Conservation (phyloP, 1,284 basidiomycete genomes). For the Leccinum fallax region DNA sequence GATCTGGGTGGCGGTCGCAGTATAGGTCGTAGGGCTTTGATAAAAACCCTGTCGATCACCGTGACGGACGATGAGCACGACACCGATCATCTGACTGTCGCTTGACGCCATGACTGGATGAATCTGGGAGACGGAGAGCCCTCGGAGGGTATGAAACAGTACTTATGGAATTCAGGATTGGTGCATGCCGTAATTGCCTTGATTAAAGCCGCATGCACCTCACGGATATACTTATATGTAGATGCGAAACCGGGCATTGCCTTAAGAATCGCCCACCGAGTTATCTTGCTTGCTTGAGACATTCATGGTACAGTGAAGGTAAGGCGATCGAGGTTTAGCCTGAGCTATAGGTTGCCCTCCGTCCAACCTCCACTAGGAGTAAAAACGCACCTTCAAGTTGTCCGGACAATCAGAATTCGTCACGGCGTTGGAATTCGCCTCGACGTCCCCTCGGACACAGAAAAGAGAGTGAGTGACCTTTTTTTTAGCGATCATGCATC, state of each 20-base stretch:
- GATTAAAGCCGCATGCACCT: not conserved
- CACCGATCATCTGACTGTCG: conserved; percentile 46
- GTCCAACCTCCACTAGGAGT: not conserved
- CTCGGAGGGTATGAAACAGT: not conserved
- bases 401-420: not conserved
- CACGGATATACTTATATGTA: not conserved
- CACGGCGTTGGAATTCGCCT: not conserved
- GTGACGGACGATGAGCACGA: conserved; percentile 63
- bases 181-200: not conserved
- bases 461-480: not conserved
- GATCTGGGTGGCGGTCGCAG: conserved; percentile 63
- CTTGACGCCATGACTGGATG: conserved; percentile 20
- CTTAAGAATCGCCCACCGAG: not conserved
- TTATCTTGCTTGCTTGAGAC: not conserved
- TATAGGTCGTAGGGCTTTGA: conserved; percentile 68
- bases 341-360: not conserved
- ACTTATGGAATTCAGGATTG: too few species aligned
- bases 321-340: not conserved
- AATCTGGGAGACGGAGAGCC: not conserved
- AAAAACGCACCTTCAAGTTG: too few species aligned
- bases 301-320: not conserved
- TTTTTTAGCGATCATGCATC: not conserved
- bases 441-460: not conserved
- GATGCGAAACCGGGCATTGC: not conserved
- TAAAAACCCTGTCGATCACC: conserved; percentile 66